Evolutionary conservation across 2,329 filamentous ascomycete species (phyloP).

Genomic region (Bisporella sp.): DNA sequence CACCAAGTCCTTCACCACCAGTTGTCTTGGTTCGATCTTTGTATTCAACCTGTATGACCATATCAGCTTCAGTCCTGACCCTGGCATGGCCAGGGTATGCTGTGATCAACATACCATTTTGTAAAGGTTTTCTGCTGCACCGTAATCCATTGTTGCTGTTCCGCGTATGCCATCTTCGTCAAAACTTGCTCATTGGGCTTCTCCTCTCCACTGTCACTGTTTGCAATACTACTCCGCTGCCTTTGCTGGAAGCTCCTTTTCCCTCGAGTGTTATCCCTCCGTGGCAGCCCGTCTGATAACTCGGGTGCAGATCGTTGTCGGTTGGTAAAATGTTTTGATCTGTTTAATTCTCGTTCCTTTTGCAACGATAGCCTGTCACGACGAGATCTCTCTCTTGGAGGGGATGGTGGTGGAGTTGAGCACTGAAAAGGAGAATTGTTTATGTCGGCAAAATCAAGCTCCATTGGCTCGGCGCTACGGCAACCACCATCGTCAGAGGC

Average conservation of each 20-base stretch:
- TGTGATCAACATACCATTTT: slow-evolving; percentile 62
- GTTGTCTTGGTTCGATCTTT: slow-evolving; percentile 71
- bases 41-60: slow-evolving; percentile 72
- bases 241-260: background rate
- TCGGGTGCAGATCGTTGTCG: background rate
- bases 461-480: background rate
- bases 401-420: background rate
- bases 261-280: background rate
- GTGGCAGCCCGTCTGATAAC: background rate
- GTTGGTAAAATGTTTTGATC: background rate
- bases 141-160: slow-evolving; percentile 62
- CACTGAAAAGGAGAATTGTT: background rate
- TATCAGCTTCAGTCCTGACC: slow-evolving; percentile 3
- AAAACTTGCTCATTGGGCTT: slow-evolving; percentile 25
- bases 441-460: background rate
- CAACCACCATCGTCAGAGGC: background rate
- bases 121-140: slow-evolving; percentile 99
- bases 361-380: background rate
- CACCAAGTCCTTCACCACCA: slow-evolving; percentile 83
- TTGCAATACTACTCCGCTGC: background rate
- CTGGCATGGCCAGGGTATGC: background rate
- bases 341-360: background rate
- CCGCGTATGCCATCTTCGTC: slow-evolving; percentile 54
- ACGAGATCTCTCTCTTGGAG: background rate
- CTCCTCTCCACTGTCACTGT: slow-evolving; percentile 10